Evolutionary conservation across 129 eudicot species (phyloP).

Genomic region (Artemisia tridentata): DNA sequence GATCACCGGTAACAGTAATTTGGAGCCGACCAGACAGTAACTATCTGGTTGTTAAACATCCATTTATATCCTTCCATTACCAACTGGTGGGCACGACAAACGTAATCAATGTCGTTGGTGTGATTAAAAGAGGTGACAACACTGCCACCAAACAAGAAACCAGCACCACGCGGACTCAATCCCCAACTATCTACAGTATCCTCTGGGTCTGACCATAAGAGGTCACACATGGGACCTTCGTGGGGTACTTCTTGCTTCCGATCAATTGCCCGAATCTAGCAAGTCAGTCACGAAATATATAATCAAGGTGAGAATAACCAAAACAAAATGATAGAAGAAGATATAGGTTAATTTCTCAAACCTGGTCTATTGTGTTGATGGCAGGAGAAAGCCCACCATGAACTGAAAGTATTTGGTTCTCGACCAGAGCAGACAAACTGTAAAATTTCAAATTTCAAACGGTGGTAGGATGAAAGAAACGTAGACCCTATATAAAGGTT

Average conservation of each 20-base stretch:
- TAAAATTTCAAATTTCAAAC: constrained; percentile 12
- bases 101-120: constrained; percentile 76
- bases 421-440: constrained; percentile 92
- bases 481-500: neutral
- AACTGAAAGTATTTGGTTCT: constrained; percentile 84
- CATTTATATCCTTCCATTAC: constrained; percentile 98
- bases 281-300: constrained; percentile 17
- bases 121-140: constrained; percentile 78
- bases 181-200: constrained; percentile 96
- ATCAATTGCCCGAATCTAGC: constrained; percentile 83
- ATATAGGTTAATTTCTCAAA: constrained; percentile 21
- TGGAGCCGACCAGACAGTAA: constrained; percentile 98
- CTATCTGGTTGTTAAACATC: constrained; percentile 93
- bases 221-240: constrained; percentile 97
- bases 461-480: neutral
- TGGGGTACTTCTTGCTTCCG: constrained; percentile 98
- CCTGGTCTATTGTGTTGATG: constrained; percentile 85
- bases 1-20: constrained; percentile 85
- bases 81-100: constrained; percentile 92
- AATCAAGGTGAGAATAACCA: neutral
- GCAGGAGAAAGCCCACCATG: constrained; percentile 94
- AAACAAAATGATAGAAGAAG: constrained; percentile 7
- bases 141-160: constrained; percentile 83
- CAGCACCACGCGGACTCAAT: constrained; percentile 96
- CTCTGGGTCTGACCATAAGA: constrained; percentile 95